A percentile compares a stretch with the other conserved stretches of the same genome.
phyloP scores from a whole-genome alignment of 345 rosid genomes.

The Arabidopsis suecica region DNA sequence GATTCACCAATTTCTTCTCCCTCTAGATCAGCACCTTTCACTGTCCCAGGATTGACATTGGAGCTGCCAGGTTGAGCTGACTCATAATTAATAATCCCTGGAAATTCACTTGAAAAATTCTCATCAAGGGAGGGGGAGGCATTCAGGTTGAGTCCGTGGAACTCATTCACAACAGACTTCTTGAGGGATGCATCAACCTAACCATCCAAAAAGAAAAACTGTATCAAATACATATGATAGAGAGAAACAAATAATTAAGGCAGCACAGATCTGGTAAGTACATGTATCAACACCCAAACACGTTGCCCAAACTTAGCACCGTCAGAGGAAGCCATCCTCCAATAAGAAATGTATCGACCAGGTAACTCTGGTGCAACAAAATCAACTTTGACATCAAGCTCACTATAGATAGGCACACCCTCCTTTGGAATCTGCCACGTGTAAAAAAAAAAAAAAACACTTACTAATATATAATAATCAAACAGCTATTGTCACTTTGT shows the following conservation, averaged over 20 bases:
- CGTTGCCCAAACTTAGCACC: conserved; percentile 90
- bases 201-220: conserved; percentile 1
- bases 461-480: neutral
- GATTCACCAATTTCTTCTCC: conserved; percentile 50
- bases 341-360: conserved; percentile 84
- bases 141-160: conserved; percentile 70
- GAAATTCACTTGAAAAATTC: conserved; percentile 34
- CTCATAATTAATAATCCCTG: conserved; percentile 29
- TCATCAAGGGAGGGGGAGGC: conserved; percentile 63
- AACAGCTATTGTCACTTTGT: conserved; percentile 3
- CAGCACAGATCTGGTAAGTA: conserved; percentile 31
- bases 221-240: conserved; percentile 3
- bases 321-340: conserved; percentile 81
- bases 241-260: conserved; percentile 4
- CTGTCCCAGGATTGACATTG: conserved; percentile 1
- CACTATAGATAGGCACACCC: conserved; percentile 70
- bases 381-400: conserved; percentile 76
- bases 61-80: conserved; percentile 40
- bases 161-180: conserved; percentile 38
- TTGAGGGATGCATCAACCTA: conserved; percentile 72
- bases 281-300: conserved; percentile 91
- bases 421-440: conserved; percentile 62
- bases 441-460: conserved; percentile 18
- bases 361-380: conserved; percentile 74
- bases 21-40: conserved; percentile 23